Evolutionary conservation across 306 rosid species (phyloP), one percentile per base, ranked within the genome.

Genomic region (Quillaja saponaria): DNA sequence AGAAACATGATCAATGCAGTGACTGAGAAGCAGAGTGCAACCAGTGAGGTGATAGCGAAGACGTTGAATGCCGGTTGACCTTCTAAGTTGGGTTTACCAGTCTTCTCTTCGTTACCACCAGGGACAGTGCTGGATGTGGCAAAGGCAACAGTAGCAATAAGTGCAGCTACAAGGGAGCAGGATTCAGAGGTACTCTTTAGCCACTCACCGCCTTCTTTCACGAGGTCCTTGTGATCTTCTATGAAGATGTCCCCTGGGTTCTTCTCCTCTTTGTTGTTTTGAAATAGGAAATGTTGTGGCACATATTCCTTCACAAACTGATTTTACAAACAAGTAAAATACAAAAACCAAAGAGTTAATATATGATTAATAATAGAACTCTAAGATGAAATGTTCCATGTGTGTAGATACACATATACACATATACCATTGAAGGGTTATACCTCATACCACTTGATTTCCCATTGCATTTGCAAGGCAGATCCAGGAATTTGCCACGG

Each of bases 1-100:
- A 85, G 84, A 52, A 88, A 88, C 77, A 81, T 81, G 1, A 85
- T 55, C 17, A 85, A 33, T 5, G 85, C 53, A 0, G 77, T 75
- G 8, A 79, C 74, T 0, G 94, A 88, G 71, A 69, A 81, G 56
- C 80, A 81, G 0, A 85, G 84, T 0, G 83, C 83, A 7, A 79
- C 10, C 0, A 83, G 56, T 0, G 87, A 75, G 0, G 78, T 18
- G 9, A 81, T 58, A 3, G 78, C 76, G n/a, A 85, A 83, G 1
- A 50, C 0, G 0, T 85, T 60, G 19, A 85, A 81, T 0, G 58
- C 70, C 0, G 80, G 81, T 2, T 33, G 42, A 5, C 64, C 67
- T 31, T 51, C 75, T 2, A 83, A 73, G 0, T 9, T 16, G 0
- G 89, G 83, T 6, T 37, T 69, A 5, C 85, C 84, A 5, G 46